These are phyloP conservation scores for Sclerotinia spermophila DNA, from an alignment of 2,329 filamentous ascomycete species.

Conservation along the genomic window DNA sequence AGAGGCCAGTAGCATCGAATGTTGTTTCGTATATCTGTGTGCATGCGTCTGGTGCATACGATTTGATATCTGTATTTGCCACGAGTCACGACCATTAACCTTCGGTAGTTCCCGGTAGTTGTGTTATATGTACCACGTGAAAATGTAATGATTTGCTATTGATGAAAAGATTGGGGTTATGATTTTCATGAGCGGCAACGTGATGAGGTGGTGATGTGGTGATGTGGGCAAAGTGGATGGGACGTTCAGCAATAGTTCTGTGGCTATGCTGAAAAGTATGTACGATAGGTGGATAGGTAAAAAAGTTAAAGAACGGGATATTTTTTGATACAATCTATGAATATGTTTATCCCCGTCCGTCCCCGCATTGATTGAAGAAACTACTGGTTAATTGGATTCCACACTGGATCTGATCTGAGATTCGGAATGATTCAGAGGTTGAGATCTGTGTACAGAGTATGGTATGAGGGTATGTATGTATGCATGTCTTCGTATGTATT, in stretches of 20 bases:
- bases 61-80: not conserved
- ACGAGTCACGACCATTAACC: not conserved
- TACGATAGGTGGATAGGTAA: not conserved
- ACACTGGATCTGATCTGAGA: not conserved
- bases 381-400: not conserved
- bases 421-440: not conserved
- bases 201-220: not conserved
- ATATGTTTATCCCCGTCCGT: not conserved
- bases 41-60: not conserved
- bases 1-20: not conserved
- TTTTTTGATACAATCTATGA: not conserved
- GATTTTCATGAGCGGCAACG: not conserved
- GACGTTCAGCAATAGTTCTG: not conserved
- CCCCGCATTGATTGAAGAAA: not conserved
- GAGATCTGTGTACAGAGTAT: too few species aligned
- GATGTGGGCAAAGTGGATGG: not conserved
- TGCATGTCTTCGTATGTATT: too few species aligned
- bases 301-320: not conserved
- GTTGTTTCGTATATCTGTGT: not conserved
- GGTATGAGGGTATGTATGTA: too few species aligned
- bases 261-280: not conserved
- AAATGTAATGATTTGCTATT: not conserved
- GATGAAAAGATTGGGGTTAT: not conserved
- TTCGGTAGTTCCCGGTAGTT: not conserved
- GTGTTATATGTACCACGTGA: not conserved